phyloP scores from a whole-genome alignment of 768 basidiomycete species.

The Russula ochroleuca region DNA sequence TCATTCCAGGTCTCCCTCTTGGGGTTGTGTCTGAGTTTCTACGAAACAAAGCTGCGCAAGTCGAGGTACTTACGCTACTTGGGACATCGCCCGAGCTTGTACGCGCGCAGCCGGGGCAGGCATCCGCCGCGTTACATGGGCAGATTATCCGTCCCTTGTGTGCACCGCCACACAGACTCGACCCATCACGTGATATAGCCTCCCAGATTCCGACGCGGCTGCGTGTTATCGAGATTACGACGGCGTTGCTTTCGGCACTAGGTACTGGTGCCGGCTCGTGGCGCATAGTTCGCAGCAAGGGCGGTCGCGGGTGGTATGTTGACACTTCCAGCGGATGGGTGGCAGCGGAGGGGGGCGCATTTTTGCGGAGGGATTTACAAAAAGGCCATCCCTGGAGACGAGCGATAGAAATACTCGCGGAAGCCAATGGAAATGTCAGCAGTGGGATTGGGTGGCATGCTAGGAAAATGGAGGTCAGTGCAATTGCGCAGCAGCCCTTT shows the following conservation, averaged over 20 bases:
- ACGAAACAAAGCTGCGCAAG: slow-evolving; percentile 57
- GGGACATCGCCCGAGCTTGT: slow-evolving; percentile 55
- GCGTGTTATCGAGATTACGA: slow-evolving; percentile 82
- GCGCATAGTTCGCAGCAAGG: slow-evolving; percentile 88
- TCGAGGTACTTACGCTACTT: slow-evolving; percentile 83
- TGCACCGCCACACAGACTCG: slow-evolving; percentile 70
- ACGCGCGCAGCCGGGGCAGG: slow-evolving; percentile 52
- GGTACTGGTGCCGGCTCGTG: slow-evolving; percentile 81
- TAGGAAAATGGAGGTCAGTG: slow-evolving; percentile 66
- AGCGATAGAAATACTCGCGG: slow-evolving; percentile 68
- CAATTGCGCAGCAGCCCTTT: not conserved
- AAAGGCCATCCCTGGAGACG: slow-evolving; percentile 60
- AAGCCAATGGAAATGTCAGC: slow-evolving; percentile 84
- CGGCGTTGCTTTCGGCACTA: slow-evolving; percentile 61
- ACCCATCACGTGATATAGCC: slow-evolving; percentile 36
- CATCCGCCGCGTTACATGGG: slow-evolving; percentile 71
- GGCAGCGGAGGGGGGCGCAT: slow-evolving; percentile 38
- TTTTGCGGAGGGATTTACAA: slow-evolving; percentile 39
- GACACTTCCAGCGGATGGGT: slow-evolving; percentile 85
- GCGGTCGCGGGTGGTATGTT: slow-evolving; percentile 93
- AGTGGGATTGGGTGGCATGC: slow-evolving; percentile 94
- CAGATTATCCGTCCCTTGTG: slow-evolving; percentile 77
- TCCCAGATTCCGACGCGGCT: slow-evolving; percentile 61
- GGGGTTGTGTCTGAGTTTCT: slow-evolving; percentile 66
- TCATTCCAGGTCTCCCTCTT: slow-evolving; percentile 70